Base-by-base conservation (phyloP, 1,284 basidiomycete genomes). In the Naganishia sp. region DNA sequence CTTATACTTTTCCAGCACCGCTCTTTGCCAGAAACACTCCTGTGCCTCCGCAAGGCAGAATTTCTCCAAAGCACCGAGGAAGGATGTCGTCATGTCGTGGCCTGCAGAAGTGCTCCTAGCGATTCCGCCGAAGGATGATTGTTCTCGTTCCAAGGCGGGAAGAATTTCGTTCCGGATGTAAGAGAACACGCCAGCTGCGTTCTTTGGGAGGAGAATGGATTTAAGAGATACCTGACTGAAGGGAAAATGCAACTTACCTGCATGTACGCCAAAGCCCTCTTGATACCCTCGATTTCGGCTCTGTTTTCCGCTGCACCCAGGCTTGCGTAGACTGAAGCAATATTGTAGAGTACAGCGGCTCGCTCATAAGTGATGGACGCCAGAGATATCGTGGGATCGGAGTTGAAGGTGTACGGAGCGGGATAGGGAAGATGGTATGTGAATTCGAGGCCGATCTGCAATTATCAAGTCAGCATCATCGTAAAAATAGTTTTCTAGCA, bases 11-110 rank as follows among this genome's bases (percentile, higher is more conserved):
- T 92, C 74, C 69, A 92, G 80, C 69, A 90, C 88, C 6, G 93
- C 94, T 71, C 90, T 87, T 76, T 96, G 94, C 94, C 95, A 98
- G 63, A 88, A 91, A 74, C 93, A 96, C 81, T 99, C 95, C 74
- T 98, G 94, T 0, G 94, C 94, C 80, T 98, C 93, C 0, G 93
- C 93, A 1, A 97, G 84, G 85, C 93, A 90, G 63, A 97, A 84
- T 70, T 82, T 85, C 72, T 90, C 85, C 25, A 98, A 75, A 25
- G 86, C 83, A 50, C 82, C 82, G 25, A 93, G 73, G 71, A 89
- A 87, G 0, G 84, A 75, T 43, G 82, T 79, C 0, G 86, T 85
- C 55, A 95, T 82, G 77, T 95, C 90, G 28, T 78, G 74, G 46
- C 77, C 75, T 15, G 74, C 71, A 23, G 23, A 60, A 23, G 54